Evolutionary conservation across 2,329 filamentous ascomycete genomes (phyloP), one percentile per base, ranked within the genome.

Genomic region (Tolypocladium album): DNA sequence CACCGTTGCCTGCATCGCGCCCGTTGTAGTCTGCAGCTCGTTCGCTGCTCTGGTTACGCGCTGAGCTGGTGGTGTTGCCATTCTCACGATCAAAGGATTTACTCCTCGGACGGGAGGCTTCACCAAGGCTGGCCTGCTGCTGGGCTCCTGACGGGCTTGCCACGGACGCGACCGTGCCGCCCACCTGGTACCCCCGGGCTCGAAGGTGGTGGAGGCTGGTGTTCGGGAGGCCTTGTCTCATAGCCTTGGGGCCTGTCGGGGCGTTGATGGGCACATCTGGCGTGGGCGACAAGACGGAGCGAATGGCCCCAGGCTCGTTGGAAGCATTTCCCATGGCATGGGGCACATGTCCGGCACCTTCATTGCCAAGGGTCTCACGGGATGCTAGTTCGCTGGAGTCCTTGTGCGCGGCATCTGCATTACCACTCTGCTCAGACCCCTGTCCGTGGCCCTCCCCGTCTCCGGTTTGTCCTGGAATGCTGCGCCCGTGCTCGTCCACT

Each of bases 161-260:
- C 17, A 43, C 56, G 58, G 61, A 40, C 27, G 60, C 40, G 45
- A 63, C 60, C 11, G 60, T 75, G 65, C 76, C 75, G 66, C 72
- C 74, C 43, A 81, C 74, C 64, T 72, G 79, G 68, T 75, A 78
- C 45, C 79, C 80, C 63, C 79, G 74, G 31, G 82, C 82, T 64
- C 84, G 78, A 71, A 87, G 71, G 67, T 88, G 83, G 64, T 86
- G 82, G 58, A 89, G 82, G 65, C 89, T 90, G 60, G 88, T 92
- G 72, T 95, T 95, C 58, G 90, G 89, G 13, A 92, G 79, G 38
- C 92, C 91, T 74, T 94, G 88, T 64, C 93, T 84, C 90, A 97
- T 96, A 22, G 94, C 94, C 75, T 94, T 92, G 56, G 94, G 94
- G 12, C 92, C 94, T 59, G 89, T 96, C 36, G 94, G 94, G 36